Evolutionary conservation across 768 basidiomycete genomes (phyloP).

Genomic region (Lenzites betulinus): DNA sequence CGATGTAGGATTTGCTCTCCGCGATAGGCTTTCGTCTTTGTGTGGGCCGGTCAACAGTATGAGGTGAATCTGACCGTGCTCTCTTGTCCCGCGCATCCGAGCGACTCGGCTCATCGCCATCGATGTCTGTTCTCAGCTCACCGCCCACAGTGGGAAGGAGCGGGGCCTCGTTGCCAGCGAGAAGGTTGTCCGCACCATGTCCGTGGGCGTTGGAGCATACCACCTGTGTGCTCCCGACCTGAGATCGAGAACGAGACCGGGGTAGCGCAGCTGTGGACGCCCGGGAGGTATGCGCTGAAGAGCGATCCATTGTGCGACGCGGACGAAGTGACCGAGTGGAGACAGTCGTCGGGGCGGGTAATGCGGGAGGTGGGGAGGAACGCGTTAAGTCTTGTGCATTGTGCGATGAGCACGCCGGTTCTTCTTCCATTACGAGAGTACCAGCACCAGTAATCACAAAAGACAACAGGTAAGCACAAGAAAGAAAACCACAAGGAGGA

Average conservation of each 20-base stretch:
- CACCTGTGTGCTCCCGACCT: neutral
- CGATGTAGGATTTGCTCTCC: too few species aligned
- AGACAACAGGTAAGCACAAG: neutral
- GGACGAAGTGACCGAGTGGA: conserved; percentile 13
- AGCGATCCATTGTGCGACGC: neutral
- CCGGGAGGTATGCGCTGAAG: conserved; percentile 1
- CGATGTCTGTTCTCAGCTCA: too few species aligned
- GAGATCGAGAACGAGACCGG: conserved; percentile 11
- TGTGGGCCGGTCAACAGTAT: neutral
- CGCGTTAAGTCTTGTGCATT: conserved; percentile 1
- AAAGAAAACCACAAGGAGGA: too few species aligned
- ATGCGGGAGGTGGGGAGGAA: neutral
- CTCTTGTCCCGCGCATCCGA: neutral
- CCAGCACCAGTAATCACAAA: too few species aligned
- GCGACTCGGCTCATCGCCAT: neutral
- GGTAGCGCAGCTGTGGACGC: conserved; percentile 4
- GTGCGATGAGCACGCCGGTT: too few species aligned
- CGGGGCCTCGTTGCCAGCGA: too few species aligned
- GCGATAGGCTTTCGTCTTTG: too few species aligned
- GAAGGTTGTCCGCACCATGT: neutral
- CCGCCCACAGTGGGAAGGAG: too few species aligned
- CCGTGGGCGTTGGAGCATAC: neutral
- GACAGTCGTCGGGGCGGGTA: conserved; percentile 5
- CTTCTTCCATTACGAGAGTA: too few species aligned
- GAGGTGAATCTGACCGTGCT: neutral